Conservation (phyloP, 768 basidiomycete genomes). For the Inosperma sp. region DNA sequence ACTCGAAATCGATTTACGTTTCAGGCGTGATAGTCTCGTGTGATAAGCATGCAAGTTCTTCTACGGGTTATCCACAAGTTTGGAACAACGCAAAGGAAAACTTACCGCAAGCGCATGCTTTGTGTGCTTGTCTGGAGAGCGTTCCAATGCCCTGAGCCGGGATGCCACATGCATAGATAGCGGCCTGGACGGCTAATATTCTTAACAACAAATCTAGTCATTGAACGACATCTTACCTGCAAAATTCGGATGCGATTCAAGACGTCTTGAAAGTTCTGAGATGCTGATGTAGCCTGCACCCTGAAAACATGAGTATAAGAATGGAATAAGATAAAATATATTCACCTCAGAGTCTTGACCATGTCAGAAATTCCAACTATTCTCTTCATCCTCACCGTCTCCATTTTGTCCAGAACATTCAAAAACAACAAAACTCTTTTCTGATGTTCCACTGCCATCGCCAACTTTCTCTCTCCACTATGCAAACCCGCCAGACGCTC, state of each 20-base stretch:
- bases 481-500: too few relatives aligned
- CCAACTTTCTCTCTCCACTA: constrained; percentile 10
- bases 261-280: neutral
- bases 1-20: neutral
- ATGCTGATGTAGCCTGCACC: neutral
- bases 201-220: neutral
- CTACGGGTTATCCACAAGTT: neutral
- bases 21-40: constrained; percentile 11
- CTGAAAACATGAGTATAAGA: neutral
- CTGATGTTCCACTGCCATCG: constrained; percentile 7
- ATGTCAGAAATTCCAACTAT: constrained; percentile 17
- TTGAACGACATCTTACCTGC: neutral
- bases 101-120: constrained; percentile 24
- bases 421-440: constrained; percentile 21
- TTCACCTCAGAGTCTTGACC: constrained; percentile 1
- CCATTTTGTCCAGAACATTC: constrained; percentile 22
- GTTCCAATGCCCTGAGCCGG: neutral
- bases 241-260: neutral
- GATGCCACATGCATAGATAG: neutral
- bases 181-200: neutral
- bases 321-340: neutral
- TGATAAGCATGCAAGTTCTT: constrained; percentile 24
- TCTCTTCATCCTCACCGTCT: constrained; percentile 24
- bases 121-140: constrained; percentile 10
- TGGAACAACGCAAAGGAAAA: neutral